A percentile compares a stretch with the other conserved stretches of the same genome.
phyloP scores from a whole-genome alignment of 2,329 filamentous ascomycete species.

The Sporothrix brasiliensis region DNA sequence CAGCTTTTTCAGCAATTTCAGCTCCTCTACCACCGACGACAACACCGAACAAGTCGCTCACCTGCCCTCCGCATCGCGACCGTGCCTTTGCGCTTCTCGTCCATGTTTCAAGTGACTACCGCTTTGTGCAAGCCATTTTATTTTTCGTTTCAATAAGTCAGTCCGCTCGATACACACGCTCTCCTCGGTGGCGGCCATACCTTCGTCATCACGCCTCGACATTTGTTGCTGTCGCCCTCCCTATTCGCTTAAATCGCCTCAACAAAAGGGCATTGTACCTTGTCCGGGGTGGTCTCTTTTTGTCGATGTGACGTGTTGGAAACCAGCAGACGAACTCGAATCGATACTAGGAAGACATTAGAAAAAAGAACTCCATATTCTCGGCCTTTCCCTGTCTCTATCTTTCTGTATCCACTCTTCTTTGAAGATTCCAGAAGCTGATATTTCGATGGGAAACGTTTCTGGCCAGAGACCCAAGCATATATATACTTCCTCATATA shows the following conservation, averaged over 20 bases:
- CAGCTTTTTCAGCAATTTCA: neutral
- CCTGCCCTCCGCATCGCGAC: constrained; percentile 12
- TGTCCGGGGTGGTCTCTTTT: neutral
- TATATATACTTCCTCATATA: constrained; percentile 22
- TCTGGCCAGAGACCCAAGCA: neutral
- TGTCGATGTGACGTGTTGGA: neutral
- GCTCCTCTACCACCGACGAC: neutral
- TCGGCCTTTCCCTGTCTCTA: too few relatives aligned
- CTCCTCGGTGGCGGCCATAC: constrained; percentile 8
- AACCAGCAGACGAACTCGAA: neutral
- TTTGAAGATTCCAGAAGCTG: constrained; percentile 11
- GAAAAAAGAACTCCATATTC: neutral
- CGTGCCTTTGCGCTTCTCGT: constrained; percentile 11
- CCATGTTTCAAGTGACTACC: constrained; percentile 18
- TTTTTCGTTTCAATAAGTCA: neutral
- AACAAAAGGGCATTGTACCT: constrained; percentile 6
- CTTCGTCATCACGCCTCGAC: constrained; percentile 21
- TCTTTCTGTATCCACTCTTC: neutral
- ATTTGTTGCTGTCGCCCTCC: constrained; percentile 18
- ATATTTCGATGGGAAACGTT: neutral
- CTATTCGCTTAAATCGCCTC: constrained; percentile 27
- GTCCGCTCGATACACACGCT: neutral
- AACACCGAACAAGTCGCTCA: neutral
- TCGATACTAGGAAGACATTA: neutral
- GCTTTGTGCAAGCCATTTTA: constrained; percentile 7